phyloP scores from a whole-genome alignment of 148 eudicot species.

The Cornus kousa region DNA sequence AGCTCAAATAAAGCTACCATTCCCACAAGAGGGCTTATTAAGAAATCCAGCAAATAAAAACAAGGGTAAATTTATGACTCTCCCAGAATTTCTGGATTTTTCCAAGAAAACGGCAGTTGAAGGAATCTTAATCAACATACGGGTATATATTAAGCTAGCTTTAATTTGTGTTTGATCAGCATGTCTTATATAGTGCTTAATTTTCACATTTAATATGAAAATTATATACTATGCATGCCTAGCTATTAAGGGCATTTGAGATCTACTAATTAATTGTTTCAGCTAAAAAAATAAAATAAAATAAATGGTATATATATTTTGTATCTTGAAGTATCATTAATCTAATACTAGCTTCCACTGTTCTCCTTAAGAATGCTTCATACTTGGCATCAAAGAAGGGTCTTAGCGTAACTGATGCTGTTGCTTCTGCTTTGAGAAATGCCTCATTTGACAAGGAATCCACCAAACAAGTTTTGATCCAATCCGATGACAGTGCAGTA shows the following conservation, averaged over 20 bases:
- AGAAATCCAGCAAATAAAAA: conserved; percentile 76
- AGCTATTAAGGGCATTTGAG: too few relatives aligned
- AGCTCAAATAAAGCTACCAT: conserved; percentile 60
- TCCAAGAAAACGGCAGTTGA: conserved; percentile 63
- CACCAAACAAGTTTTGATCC: not conserved
- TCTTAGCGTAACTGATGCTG: not conserved
- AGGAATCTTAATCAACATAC: conserved; percentile 72
- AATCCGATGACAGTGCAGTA: not conserved
- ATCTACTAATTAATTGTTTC: too few relatives aligned
- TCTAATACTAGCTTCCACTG: not conserved
- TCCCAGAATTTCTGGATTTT: conserved; percentile 68
- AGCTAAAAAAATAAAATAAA: too few relatives aligned
- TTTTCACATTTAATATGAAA: too few relatives aligned
- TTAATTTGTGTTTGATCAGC: too few relatives aligned
- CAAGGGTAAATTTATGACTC: conserved; percentile 69
- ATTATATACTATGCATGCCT: too few relatives aligned
- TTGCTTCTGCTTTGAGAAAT: not conserved
- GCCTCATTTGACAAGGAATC: not conserved
- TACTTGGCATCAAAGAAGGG: not conserved
- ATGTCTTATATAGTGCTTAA: too few relatives aligned
- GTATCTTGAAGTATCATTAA: not conserved
- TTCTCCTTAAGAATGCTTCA: not conserved
- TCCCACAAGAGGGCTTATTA: conserved; percentile 27
- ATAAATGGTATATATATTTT: not conserved
- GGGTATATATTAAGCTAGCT: conserved; percentile 31